Evolutionary conservation across 2,329 filamentous ascomycete genomes (phyloP), one percentile per base, ranked within the genome.

Genomic region (Scytalidium sp.): DNA sequence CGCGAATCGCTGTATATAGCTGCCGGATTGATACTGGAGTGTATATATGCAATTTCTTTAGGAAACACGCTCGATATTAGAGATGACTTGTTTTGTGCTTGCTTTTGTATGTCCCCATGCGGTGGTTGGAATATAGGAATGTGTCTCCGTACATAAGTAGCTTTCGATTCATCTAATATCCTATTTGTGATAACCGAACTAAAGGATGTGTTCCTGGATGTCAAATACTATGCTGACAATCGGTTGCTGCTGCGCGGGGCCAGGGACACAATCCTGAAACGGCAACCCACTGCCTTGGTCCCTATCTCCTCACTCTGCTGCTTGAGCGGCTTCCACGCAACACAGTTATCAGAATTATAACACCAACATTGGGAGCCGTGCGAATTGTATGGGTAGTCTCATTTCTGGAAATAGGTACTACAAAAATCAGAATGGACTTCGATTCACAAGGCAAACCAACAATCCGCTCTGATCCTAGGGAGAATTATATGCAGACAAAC

Each of bases 401-500:
- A 15, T 51, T 50, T 17, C 43, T 54, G 1, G 43, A 51, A 15
- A 44, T 49, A 10, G 55, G 48, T 20, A 54, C 39, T 47, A 40
- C 47, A 29, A 23, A 40, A n/a, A 55, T 54, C 2, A 56, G 50
- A 7, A 60, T 64, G 40, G 42, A 49, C 6, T 64, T 65, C 44
- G 57, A 65, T 17, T 41, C 41, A 11, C 60, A 48, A 42, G 60
- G 50, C 43, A 56, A 46, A n/a, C 59, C 52, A 36, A 49, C 27
- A 32, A 41, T 48, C 29, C 47, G 52, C 50, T 52, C 19, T 21
- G 55, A 57, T 41, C 53, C 46, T 11, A 61, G 57, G 46, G 49
- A 56, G 6, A 70, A 69, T 42, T 72, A 70, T 54, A 60, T 62
- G 25, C 59, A 65, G 41, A 63, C 53, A 21, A 71, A 71, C 56